Conservation (phyloP, 495 filamentous ascomycete genomes). For the Podospora bellae-mahoneyi region DNA sequence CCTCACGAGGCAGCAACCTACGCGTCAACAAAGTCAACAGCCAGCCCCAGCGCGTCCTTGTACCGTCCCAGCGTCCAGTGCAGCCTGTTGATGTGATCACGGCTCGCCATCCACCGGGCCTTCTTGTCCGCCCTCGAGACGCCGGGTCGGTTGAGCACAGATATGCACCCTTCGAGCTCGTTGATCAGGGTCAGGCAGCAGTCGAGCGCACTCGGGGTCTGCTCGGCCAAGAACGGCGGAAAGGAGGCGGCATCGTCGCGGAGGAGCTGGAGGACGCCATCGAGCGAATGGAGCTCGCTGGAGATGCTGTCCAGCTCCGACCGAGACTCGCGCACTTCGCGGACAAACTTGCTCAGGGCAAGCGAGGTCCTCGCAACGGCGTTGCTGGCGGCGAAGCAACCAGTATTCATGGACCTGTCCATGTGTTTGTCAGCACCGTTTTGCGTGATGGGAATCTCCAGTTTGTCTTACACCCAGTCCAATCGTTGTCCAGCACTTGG, state of each 20-base stretch:
- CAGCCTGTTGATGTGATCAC: slow-evolving; percentile 35
- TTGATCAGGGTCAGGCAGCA: slow-evolving; percentile 36
- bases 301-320: slow-evolving; percentile 46
- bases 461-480: slow-evolving; percentile 1
- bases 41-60: slow-evolving; percentile 40
- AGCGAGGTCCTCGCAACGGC: slow-evolving; percentile 34
- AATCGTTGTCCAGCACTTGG: slow-evolving; percentile 1
- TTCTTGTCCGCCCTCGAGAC: slow-evolving; percentile 40
- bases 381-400: slow-evolving; percentile 40
- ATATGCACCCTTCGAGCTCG: slow-evolving; percentile 36
- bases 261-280: slow-evolving; percentile 42
- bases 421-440: neutral
- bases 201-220: slow-evolving; percentile 37
- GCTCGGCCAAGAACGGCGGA: slow-evolving; percentile 35
- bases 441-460: neutral
- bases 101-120: slow-evolving; percentile 38
- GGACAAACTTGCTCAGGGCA: slow-evolving; percentile 38
- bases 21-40: slow-evolving; percentile 42
- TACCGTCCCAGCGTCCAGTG: slow-evolving; percentile 38
- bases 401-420: slow-evolving; percentile 40
- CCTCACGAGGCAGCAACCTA: slow-evolving; percentile 22
- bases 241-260: slow-evolving; percentile 43
- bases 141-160: slow-evolving; percentile 27
- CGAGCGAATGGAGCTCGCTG: slow-evolving; percentile 48
- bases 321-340: slow-evolving; percentile 46